A percentile compares a stretch with the other conserved stretches of the same genome.
Evolutionary conservation across 495 filamentous ascomycete genomes (phyloP).

Genomic region (Thozetella sp.): DNA sequence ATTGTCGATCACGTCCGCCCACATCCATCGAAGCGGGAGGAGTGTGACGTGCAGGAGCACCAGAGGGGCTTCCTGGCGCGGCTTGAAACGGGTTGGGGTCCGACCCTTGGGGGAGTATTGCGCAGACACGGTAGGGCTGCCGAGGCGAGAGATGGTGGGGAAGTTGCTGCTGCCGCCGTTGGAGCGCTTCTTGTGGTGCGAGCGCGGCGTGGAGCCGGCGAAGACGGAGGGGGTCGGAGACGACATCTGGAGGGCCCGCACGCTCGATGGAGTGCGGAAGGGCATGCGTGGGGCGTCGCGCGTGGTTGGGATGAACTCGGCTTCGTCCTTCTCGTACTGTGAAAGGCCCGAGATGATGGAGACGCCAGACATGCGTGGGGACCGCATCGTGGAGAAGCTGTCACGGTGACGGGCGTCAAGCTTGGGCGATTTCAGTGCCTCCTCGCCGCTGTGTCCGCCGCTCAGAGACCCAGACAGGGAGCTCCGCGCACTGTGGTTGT

Average conservation of each 20-base stretch:
- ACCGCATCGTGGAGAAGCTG: constrained; percentile 9
- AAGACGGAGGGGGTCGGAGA: constrained; percentile 58
- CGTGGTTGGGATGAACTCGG: constrained; percentile 35
- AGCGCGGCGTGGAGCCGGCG: constrained; percentile 45
- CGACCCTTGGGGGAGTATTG: constrained; percentile 63
- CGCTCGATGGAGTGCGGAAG: constrained; percentile 69
- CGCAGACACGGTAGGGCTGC: constrained; percentile 40
- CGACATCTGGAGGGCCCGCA: constrained; percentile 78
- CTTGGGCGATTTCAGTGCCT: constrained; percentile 9
- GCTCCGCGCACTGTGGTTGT: constrained; percentile 42
- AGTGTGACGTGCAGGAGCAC: constrained; percentile 88
- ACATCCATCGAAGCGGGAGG: constrained; percentile 70
- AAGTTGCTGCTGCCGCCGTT: constrained; percentile 28
- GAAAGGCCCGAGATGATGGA: constrained; percentile 44
- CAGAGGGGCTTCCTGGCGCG: constrained; percentile 62
- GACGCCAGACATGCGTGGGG: constrained; percentile 29
- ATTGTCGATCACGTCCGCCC: constrained; percentile 57
- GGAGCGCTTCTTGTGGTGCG: constrained; percentile 19
- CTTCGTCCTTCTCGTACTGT: constrained; percentile 37
- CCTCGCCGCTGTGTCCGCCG: constrained; percentile 18
- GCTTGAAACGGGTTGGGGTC: constrained; percentile 50
- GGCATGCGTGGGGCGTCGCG: constrained; percentile 37
- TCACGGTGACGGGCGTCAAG: constrained; percentile 11
- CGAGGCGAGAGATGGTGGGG: constrained; percentile 48
- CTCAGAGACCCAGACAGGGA: constrained; percentile 41